Evolutionary conservation across 495 filamentous ascomycete species (phyloP).

Genomic region (Apiosordaria backusii): DNA sequence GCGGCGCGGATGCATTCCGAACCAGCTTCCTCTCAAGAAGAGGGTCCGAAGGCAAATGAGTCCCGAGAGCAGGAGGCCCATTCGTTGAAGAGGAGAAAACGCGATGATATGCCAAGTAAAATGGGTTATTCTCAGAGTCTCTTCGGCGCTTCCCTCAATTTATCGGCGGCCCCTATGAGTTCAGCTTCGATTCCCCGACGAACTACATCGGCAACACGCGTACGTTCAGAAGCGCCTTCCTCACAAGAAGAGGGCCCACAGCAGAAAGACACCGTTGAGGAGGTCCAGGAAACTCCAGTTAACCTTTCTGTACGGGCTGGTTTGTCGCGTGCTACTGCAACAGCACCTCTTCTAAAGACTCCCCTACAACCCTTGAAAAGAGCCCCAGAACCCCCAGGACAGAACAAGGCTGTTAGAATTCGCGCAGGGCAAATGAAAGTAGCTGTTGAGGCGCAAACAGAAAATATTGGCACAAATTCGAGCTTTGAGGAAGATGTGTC

Average conservation of each 20-base stretch:
- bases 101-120: not conserved
- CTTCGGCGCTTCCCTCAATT: not conserved
- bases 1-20: conserved; percentile 1
- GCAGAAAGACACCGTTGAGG: not conserved
- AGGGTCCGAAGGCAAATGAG: not conserved
- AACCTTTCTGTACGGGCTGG: not conserved
- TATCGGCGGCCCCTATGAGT: not conserved
- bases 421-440: not conserved
- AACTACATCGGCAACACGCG: not conserved
- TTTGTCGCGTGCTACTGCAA: not conserved
- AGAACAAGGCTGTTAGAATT: not conserved
- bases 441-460: not conserved
- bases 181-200: not conserved
- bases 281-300: not conserved
- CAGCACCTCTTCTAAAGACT: conserved; percentile 2
- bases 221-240: not conserved
- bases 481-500: not conserved
- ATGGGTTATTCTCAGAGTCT: not conserved
- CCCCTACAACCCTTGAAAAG: not conserved
- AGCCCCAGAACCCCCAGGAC: not conserved
- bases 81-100: not conserved
- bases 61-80: not conserved
- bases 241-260: not conserved
- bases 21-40: conserved; percentile 14
- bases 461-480: not conserved